Evolutionary conservation across 2,329 filamentous ascomycete genomes (phyloP).

Genomic region (Exophiala lecanii-corni): DNA sequence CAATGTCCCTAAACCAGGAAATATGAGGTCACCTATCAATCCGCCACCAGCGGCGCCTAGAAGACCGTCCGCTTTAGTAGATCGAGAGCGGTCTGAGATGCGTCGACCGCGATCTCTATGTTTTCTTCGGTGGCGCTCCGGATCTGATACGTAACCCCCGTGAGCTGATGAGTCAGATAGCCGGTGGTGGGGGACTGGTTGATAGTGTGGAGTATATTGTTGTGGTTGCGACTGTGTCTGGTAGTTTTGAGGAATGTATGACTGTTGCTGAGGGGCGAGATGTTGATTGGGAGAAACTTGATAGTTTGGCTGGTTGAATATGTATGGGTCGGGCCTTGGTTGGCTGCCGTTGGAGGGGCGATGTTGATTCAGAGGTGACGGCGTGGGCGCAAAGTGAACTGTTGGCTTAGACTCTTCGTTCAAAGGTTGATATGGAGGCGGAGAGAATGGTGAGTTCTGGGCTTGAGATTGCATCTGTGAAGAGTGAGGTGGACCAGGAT

Average conservation of each 20-base stretch:
- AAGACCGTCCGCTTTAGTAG: constrained; percentile 24
- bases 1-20: constrained; percentile 27
- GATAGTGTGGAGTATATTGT: constrained; percentile 3
- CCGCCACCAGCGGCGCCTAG: constrained; percentile 27
- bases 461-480: constrained; percentile 8
- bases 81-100: constrained; percentile 20
- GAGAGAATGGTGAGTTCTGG: constrained; percentile 13
- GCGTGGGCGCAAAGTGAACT: constrained; percentile 22
- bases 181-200: constrained; percentile 4
- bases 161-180: constrained; percentile 1
- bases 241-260: constrained; percentile 11
- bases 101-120: constrained; percentile 18
- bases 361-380: constrained; percentile 9
- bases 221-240: constrained; percentile 15
- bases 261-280: constrained; percentile 8
- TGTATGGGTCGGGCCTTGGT: constrained; percentile 10
- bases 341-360: constrained; percentile 18
- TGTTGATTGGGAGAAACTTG: constrained; percentile 10
- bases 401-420: constrained; percentile 10
- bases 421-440: constrained; percentile 24
- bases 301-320: constrained; percentile 14
- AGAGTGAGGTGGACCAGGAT: constrained; percentile 4
- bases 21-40: constrained; percentile 27
- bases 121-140: constrained; percentile 22
- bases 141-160: constrained; percentile 25